Evolutionary conservation across 2,329 filamentous ascomycete species (phyloP).

Genomic region (Aureobasidium sp.): DNA sequence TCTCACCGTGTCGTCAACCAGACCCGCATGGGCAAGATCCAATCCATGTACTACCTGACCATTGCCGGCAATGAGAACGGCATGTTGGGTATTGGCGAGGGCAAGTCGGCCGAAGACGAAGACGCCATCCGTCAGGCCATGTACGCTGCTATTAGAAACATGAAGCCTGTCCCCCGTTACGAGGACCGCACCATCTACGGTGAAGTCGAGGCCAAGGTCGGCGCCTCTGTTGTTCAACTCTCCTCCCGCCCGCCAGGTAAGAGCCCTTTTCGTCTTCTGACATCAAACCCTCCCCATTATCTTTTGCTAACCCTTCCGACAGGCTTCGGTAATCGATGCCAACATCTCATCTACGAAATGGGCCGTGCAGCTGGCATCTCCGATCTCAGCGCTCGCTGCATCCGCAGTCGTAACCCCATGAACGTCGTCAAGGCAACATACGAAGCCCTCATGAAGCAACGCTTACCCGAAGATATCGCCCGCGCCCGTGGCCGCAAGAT

Average conservation of each 20-base stretch:
- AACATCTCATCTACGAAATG: slow-evolving; percentile 90
- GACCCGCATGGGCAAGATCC: slow-evolving; percentile 91
- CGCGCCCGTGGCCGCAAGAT: slow-evolving; percentile 87
- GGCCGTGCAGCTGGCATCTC: slow-evolving; percentile 78
- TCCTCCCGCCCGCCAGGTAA: slow-evolving; percentile 80
- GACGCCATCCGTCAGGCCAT: slow-evolving; percentile 66
- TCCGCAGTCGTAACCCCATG: slow-evolving; percentile 88
- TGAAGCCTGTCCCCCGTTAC: slow-evolving; percentile 86
- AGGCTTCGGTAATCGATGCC: slow-evolving; percentile 93
- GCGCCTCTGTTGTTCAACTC: slow-evolving; percentile 77
- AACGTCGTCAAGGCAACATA: slow-evolving; percentile 92
- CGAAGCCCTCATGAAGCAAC: slow-evolving; percentile 74
- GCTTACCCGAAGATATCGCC: slow-evolving; percentile 82
- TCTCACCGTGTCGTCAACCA: slow-evolving; percentile 75
- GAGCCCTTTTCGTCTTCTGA: no score
- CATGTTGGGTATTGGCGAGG: slow-evolving; percentile 79
- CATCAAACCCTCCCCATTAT: no score
- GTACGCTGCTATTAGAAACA: slow-evolving; percentile 79
- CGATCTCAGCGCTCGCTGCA: slow-evolving; percentile 77
- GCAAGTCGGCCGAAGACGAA: slow-evolving; percentile 69
- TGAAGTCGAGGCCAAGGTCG: slow-evolving; percentile 73
- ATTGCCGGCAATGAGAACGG: slow-evolving; percentile 85
- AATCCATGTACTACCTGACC: slow-evolving; percentile 64
- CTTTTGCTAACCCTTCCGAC: no score
- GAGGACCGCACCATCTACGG: slow-evolving; percentile 90